These are phyloP conservation scores for Russula sp. DNA, from an alignment of 768 basidiomycete species.

Conservation along the genomic window DNA sequence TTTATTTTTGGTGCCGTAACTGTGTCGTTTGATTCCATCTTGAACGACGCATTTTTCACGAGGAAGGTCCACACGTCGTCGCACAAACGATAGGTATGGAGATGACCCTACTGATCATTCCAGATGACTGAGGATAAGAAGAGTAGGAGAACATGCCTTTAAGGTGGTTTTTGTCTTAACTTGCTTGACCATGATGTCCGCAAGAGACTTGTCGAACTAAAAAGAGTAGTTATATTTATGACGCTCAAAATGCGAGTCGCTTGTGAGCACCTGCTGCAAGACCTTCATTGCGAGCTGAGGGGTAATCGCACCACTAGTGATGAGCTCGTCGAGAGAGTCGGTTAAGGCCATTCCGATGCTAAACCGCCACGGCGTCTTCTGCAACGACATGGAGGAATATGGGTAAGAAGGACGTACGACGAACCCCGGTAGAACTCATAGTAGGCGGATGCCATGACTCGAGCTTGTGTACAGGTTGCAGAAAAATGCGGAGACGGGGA, in stretches of 20 bases:
- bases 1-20: conserved; percentile 77
- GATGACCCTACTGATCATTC: conserved; percentile 52
- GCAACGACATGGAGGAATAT: conserved; percentile 8
- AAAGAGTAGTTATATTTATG: conserved; percentile 4
- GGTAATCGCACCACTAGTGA: conserved; percentile 93
- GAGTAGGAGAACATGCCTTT: conserved; percentile 51
- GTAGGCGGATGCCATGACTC: conserved; percentile 70
- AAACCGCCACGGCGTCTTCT: conserved; percentile 12
- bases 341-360: conserved; percentile 97
- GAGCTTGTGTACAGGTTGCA: not conserved
- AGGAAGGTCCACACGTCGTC: conserved; percentile 99
- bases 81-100: conserved; percentile 87
- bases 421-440: conserved; percentile 92
- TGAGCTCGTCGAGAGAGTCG: conserved; percentile 97
- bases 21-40: conserved; percentile 88
- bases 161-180: conserved; percentile 93
- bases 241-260: conserved; percentile 2
- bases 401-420: conserved; percentile 58
- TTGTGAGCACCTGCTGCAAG: conserved; percentile 72
- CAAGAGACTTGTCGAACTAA: conserved; percentile 94
- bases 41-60: conserved; percentile 87
- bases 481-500: not conserved
- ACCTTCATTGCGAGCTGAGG: conserved; percentile 99
- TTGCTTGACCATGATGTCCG: conserved; percentile 86
- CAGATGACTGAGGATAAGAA: not conserved